Conservation (phyloP, 768 basidiomycete genomes). For the Tremella fuciformis region DNA sequence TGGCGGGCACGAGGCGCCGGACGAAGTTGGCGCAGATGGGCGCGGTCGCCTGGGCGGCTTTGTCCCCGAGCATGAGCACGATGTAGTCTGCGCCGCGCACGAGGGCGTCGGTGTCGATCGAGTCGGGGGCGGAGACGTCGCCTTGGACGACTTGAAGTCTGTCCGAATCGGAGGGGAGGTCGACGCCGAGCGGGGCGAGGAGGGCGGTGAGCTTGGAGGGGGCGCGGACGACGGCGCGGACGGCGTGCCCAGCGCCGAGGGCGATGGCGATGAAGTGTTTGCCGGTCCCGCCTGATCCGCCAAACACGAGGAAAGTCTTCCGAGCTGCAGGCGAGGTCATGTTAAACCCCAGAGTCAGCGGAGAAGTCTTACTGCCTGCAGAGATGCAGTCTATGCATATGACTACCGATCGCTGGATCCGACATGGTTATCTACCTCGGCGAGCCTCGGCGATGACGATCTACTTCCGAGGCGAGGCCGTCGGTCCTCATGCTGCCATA, state of each 20-base stretch:
- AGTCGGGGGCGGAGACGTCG: constrained; percentile 14
- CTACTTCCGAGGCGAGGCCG: no score
- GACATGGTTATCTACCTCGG: no score
- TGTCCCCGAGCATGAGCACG: constrained; percentile 23
- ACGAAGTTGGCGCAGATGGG: constrained; percentile 19
- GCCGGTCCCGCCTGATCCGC: constrained; percentile 29
- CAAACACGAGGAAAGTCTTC: constrained; percentile 24
- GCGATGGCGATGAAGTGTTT: constrained; percentile 22
- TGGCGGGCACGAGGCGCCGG: constrained; percentile 23
- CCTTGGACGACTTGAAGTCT: constrained; percentile 17
- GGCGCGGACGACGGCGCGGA: constrained; percentile 25
- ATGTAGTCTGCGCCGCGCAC: constrained; percentile 21
- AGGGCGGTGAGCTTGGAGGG: constrained; percentile 16
- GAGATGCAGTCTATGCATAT: no score
- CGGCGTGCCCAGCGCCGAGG: constrained; percentile 21
- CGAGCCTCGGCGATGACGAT: no score
- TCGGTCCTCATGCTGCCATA: no score
- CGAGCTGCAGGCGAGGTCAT: no score
- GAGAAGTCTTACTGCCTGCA: no score
- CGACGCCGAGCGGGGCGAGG: background rate
- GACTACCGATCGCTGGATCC: no score
- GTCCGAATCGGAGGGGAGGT: background rate
- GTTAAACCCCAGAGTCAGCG: no score
- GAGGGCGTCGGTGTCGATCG: constrained; percentile 21
- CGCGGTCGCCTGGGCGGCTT: constrained; percentile 5